Base-by-base conservation (phyloP, 225 moss, liverwort and hornwort species). In the Climacium dendroides region DNA sequence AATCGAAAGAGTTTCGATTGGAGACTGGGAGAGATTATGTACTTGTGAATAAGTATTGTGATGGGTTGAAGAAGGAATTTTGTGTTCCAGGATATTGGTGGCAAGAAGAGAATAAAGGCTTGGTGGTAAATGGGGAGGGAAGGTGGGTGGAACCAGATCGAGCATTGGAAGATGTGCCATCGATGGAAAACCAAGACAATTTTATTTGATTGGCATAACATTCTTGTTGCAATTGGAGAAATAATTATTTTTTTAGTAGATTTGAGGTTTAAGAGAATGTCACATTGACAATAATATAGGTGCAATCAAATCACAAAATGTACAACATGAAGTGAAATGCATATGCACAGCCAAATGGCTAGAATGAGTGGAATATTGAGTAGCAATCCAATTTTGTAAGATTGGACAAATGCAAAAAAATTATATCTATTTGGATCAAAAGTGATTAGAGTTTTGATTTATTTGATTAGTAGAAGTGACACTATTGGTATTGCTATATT, bases 101-200 rank as follows among this genome's bases (percentile, higher is more conserved):
- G 93, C 94, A 93, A 80, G 37, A 77, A 15, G 89, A 94, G 86
- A 93, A 94, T 48, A 94, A 91, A 54, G 94, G 93, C 13, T 65
- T 94, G 62, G 69, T 79, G 10, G 19, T 88, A 80, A 88, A 88
- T 75, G 64, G 26, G 3, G 65, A 87, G 13, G 90, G 92, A 19
- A 85, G 78, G 55, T 94, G 94, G 94, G 70, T 83, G 15, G 92
- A 92, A 54, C 90, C 89, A 9, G 54, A 88, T 63, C 91, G 94
- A 7, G 43, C 70, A 0, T 7, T 85, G 13, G 90, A 94, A 8
- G 91, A 94, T 78, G 37, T 87, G 54, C 94, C 94, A 1, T 92
- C 94, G 1, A 81, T 94, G 17, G 91, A 90, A 15, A 94, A 94
- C 59, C 84, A 26, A 43, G 90, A 90, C 7, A 85, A 83, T 45